A percentile compares a stretch with the other conserved stretches of the same genome.
phyloP scores from a whole-genome alignment of 2,329 filamentous ascomycete genomes.

The Aspergillus vadensis region DNA sequence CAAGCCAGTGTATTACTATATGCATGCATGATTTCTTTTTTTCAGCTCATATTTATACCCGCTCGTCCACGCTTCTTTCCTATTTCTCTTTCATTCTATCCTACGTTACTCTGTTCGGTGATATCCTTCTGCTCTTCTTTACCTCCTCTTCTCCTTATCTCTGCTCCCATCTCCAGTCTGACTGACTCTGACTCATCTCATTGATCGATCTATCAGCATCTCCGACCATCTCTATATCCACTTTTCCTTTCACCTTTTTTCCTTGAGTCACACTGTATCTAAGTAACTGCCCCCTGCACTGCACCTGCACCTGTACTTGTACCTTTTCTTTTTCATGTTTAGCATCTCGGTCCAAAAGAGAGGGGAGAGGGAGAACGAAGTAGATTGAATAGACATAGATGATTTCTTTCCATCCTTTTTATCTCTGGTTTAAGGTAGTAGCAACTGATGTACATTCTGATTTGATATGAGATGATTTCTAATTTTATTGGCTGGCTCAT shows the following conservation, averaged over 20 bases:
- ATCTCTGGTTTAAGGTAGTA: neutral
- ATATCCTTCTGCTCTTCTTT: neutral
- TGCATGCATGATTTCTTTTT: neutral
- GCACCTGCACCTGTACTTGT: neutral
- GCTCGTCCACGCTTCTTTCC: neutral
- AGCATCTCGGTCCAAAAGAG: neutral
- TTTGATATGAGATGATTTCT: neutral
- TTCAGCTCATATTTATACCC: constrained; percentile 1
- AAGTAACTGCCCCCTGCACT: neutral
- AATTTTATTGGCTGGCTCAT: no score
- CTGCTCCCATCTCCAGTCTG: neutral
- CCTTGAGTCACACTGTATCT: neutral
- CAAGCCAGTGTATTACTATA: constrained; percentile 5
- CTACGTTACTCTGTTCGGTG: neutral
- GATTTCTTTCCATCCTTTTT: constrained; percentile 2
- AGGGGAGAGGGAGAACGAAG: neutral
- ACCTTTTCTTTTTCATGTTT: neutral
- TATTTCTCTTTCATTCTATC: neutral
- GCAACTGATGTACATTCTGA: neutral
- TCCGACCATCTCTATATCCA: neutral
- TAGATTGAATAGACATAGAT: constrained; percentile 1
- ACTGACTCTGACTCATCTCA: neutral
- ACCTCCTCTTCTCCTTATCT: neutral
- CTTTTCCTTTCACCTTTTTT: neutral
- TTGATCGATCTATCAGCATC: neutral